Evolutionary conservation across 2,329 filamentous ascomycete genomes (phyloP).

Genomic region (Colletotrichum lindemuthianum): DNA sequence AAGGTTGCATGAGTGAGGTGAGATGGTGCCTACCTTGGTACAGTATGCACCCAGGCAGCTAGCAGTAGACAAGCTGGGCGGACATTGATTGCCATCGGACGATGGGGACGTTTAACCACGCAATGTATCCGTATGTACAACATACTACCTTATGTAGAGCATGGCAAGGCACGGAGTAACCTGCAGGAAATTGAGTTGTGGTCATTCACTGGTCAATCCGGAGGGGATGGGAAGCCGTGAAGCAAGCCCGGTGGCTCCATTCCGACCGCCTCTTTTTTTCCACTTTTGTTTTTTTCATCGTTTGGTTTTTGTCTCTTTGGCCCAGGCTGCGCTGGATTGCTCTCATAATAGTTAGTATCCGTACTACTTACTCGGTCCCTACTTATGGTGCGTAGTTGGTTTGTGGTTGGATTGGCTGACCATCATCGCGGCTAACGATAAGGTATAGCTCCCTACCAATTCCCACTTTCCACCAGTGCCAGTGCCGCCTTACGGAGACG

Average conservation of each 20-base stretch:
- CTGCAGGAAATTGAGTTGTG: slow-evolving; percentile 29
- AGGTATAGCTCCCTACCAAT: slow-evolving; percentile 8
- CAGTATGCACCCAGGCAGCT: too few relatives aligned
- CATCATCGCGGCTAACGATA: slow-evolving; percentile 33
- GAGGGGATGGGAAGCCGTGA: neutral
- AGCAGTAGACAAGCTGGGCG: too few relatives aligned
- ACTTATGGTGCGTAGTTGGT: too few relatives aligned
- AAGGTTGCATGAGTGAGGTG: too few relatives aligned
- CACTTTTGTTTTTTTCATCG: slow-evolving; percentile 4
- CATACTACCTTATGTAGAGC: neutral
- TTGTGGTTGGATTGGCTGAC: neutral
- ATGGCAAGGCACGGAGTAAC: slow-evolving; percentile 16
- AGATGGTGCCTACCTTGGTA: too few relatives aligned
- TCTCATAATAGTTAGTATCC: too few relatives aligned
- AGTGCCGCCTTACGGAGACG: neutral
- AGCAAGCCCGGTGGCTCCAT: slow-evolving; percentile 14
- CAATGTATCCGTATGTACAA: too few relatives aligned
- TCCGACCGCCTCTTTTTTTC: slow-evolving; percentile 36
- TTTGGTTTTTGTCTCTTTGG: neutral
- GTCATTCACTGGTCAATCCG: slow-evolving; percentile 31
- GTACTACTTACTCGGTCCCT: too few relatives aligned
- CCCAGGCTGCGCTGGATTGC: neutral
- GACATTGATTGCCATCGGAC: too few relatives aligned
- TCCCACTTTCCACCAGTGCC: slow-evolving; percentile 7
- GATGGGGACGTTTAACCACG: too few relatives aligned